Conservation (phyloP, 2,329 filamentous ascomycete species). For the Aspergillus floridensis region DNA sequence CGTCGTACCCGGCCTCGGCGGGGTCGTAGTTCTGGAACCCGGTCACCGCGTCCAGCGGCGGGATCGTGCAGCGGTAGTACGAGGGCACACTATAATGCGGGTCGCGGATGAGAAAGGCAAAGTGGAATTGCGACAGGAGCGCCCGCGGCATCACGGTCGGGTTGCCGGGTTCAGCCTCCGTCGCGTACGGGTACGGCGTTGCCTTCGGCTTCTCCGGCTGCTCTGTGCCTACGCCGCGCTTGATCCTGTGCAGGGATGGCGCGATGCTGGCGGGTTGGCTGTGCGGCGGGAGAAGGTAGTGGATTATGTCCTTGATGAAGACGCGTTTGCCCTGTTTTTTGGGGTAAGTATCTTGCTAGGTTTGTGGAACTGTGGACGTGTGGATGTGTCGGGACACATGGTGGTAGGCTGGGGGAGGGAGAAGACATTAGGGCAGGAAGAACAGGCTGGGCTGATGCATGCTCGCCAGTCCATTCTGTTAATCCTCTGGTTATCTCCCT, state of each 20-base stretch:
- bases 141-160: slow-evolving; percentile 78
- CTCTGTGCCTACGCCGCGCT: slow-evolving; percentile 59
- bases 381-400: not conserved
- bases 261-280: slow-evolving; percentile 67
- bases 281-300: slow-evolving; percentile 81
- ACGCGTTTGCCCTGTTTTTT: slow-evolving; percentile 73
- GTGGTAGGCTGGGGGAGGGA: not conserved
- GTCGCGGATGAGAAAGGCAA: slow-evolving; percentile 94
- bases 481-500: no score
- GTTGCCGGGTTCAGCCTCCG: slow-evolving; percentile 65
- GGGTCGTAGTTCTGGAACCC: slow-evolving; percentile 86
- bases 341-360: slow-evolving; percentile 39
- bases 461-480: no score
- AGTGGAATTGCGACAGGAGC: slow-evolving; percentile 78
- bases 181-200: slow-evolving; percentile 58
- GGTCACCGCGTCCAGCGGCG: slow-evolving; percentile 76
- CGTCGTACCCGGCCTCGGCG: slow-evolving; percentile 83
- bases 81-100: slow-evolving; percentile 89
- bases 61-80: slow-evolving; percentile 90
- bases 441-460: no score
- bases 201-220: slow-evolving; percentile 13
- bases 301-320: slow-evolving; percentile 97
- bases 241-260: slow-evolving; percentile 65
- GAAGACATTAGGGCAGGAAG: not conserved
- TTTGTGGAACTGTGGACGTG: not conserved